These are phyloP conservation scores for Fusarium torreyae DNA, from an alignment of 2,329 filamentous ascomycete genomes.

Conservation along the genomic window DNA sequence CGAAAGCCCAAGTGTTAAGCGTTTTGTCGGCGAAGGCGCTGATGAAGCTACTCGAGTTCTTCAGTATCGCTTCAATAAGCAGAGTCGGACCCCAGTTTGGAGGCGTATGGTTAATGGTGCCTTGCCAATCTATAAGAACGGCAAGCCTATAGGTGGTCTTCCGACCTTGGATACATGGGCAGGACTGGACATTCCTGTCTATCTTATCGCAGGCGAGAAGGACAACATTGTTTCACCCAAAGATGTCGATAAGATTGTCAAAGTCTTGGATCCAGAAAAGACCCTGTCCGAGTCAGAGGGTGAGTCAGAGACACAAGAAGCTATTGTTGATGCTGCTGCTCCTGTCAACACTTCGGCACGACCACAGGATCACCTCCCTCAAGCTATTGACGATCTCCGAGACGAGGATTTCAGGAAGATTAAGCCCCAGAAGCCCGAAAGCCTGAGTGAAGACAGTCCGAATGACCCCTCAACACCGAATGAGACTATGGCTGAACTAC, in stretches of 20 bases:
- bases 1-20: conserved; percentile 82
- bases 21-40: conserved; percentile 80
- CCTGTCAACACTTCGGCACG: conserved; percentile 59
- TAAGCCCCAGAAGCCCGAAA: conserved; percentile 41
- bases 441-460: conserved; percentile 55
- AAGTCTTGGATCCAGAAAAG: conserved; percentile 53
- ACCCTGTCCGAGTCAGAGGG: conserved; percentile 31
- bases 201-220: conserved; percentile 82
- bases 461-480: conserved; percentile 64
- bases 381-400: conserved; percentile 54
- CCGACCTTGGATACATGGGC: conserved; percentile 81
- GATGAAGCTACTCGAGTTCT: conserved; percentile 76
- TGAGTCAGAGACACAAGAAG: conserved; percentile 49
- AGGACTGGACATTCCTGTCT: conserved; percentile 79
- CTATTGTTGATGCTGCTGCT: conserved; percentile 63
- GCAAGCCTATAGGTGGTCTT: conserved; percentile 72
- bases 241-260: conserved; percentile 78
- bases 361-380: conserved; percentile 53
- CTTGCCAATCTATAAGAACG: conserved; percentile 72
- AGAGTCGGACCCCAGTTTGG: conserved; percentile 87
- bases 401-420: conserved; percentile 48
- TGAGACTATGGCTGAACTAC: conserved; percentile 60
- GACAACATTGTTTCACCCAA: conserved; percentile 82
- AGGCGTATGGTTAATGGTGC: conserved; percentile 83
- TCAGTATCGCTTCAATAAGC: conserved; percentile 83